Evolutionary conservation across 2,329 filamentous ascomycete genomes (phyloP), one percentile per base, ranked within the genome.

Genomic region (Fusarium ambrosium): DNA sequence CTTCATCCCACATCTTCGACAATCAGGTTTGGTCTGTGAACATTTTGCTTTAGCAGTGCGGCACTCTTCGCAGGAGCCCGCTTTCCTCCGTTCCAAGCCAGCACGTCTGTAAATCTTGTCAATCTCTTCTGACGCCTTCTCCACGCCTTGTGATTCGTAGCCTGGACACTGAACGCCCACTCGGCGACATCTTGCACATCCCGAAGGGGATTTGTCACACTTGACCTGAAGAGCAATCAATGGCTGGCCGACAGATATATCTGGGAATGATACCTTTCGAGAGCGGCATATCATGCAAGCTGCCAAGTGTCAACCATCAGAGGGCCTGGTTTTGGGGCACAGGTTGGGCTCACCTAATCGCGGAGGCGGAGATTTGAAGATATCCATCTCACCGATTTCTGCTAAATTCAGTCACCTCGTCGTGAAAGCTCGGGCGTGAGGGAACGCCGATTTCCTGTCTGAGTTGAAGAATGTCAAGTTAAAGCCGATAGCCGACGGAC

Each of bases 121-220:
- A 29, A 53, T 63, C 18, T 63, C 60, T 18, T 63, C 60, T 24
- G 60, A 51, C 9, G 29, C 18, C 29, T 45, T 36, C 18, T 63
- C 39, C 18, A n/a, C 16, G 4, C 29, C 27, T 14, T 48, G 43
- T 27, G 43, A 22, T 16, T 24, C 43, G 29, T 63, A 63, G 27
- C 43, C 43, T 14, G 43, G 61, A 29, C 61, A 63, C 32, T 63
- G 41, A 16, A 55, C 43, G 41, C 61, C 61, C 13, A 55, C 43
- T 18, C 32, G 43, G 43, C 32, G 61, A 37, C 61, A 63, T 53
- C 61, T 63, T 45, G 43, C 61, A 43, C 61, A 63, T 11, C 61
- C 43, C 4, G 61, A 51, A 24, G 61, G 61, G 29, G 22, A 32
- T 53, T 39, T 63, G 32, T 63, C 61, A 29, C 61, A 63, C n/a